Evolutionary conservation across 805 yeast genomes (phyloP), one percentile per base, ranked within the genome.

Genomic region (Nakazawaea ernobii): DNA sequence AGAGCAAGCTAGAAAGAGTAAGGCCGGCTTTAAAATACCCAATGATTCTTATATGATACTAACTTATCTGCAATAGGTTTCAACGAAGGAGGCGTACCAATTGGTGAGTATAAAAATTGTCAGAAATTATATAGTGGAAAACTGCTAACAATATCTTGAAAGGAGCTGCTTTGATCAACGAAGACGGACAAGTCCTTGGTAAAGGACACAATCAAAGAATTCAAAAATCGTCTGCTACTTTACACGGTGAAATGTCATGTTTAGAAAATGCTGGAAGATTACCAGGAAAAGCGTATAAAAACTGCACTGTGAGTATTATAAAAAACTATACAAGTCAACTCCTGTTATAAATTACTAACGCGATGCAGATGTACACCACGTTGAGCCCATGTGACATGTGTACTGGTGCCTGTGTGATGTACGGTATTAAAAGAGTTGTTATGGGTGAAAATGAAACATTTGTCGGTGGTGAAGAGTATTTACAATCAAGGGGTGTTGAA

Each of bases 301-400:
- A 82, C 52, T 85, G 96, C 56, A 94, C 98, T 20, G 65, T 61
- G 49, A 54, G 65, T 59, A 17, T n/a, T 28, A 32, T 4, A n/a
- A 37, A 24, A n/a, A 14, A 15, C 14, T 17, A 32, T 35, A 36
- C 36, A 8, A 8, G 32, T 10, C 9, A 29, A 29, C 32, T 8
- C 32, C 10, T 29, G 10, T 10, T 29, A 29, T 8, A n/a, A n/a
- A n/a, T n/a, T n/a, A n/a, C 24, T 20, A 20, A 20, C 24, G 5
- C 24, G 3, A 5, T 3, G 3, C 35, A 45, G 62, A 77, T 89
- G 77, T 92, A 90, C 68, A 90, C 97, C 29, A 86, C 97, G 0
- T 70, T 92, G 54, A 86, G 96, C 7, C 97, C 98, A 3, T 92
- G 98, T 63, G 76, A 82, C 55, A 92, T 92, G 97, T 92, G 98